Evolutionary conservation across 768 basidiomycete species (phyloP).

Genomic region (Tylopilus cervinicoccineus): DNA sequence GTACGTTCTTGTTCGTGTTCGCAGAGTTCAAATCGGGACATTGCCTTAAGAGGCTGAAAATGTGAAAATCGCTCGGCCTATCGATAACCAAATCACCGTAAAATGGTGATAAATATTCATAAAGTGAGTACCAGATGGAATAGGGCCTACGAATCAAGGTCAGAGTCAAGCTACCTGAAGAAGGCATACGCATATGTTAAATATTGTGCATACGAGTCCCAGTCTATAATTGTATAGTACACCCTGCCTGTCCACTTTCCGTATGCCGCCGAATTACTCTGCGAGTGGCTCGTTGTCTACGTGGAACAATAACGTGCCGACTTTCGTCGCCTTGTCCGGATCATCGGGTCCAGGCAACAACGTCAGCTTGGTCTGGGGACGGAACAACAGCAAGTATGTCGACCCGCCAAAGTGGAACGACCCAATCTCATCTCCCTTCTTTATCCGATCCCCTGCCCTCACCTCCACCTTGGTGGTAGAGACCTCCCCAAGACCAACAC

Average conservation of each 20-base stretch:
- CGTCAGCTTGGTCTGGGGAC: slow-evolving; percentile 25
- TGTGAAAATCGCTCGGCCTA: not conserved
- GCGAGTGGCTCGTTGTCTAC: slow-evolving; percentile 4
- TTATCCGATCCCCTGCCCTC: slow-evolving; percentile 40
- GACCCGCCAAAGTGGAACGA: slow-evolving; percentile 64
- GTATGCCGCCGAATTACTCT: not conserved
- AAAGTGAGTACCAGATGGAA: no score
- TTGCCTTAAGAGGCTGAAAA: not conserved
- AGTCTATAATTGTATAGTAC: not conserved
- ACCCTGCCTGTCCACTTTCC: no score
- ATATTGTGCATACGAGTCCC: not conserved
- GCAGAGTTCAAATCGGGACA: not conserved
- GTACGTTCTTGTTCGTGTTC: no score
- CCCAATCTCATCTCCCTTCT: slow-evolving; percentile 54
- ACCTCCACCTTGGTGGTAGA: slow-evolving; percentile 55
- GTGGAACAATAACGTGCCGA: slow-evolving; percentile 19
- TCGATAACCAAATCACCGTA: not conserved
- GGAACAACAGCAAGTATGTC: slow-evolving; percentile 42
- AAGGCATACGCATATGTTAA: not conserved
- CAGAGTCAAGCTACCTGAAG: not conserved
- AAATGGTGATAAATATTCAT: no score
- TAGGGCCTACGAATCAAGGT: no score
- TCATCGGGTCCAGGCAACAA: slow-evolving; percentile 11
- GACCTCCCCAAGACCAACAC: slow-evolving; percentile 59
- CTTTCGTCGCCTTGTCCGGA: slow-evolving; percentile 6